These are phyloP conservation scores for Auricularia heimuer DNA, from an alignment of 768 basidiomycete species.

Conservation along the genomic window DNA sequence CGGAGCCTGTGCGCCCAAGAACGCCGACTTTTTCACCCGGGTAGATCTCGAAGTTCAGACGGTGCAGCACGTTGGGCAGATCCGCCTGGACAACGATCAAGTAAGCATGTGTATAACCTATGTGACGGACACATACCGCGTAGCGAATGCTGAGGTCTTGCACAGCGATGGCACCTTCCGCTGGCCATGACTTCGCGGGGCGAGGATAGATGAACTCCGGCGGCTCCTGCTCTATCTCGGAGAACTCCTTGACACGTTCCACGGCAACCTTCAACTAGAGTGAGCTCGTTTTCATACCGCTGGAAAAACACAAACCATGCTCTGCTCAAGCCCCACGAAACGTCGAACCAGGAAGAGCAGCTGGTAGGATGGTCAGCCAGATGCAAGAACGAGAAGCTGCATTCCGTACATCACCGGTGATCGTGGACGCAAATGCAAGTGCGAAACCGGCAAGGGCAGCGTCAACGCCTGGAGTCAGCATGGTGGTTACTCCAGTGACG, in stretches of 20 bases:
- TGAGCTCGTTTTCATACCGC: not conserved
- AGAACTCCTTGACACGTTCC: slow-evolving; percentile 87
- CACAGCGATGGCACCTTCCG: slow-evolving; percentile 34
- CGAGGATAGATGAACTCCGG: slow-evolving; percentile 80
- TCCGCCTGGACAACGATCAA: slow-evolving; percentile 47
- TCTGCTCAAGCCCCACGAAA: slow-evolving; percentile 83
- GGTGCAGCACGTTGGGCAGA: slow-evolving; percentile 76
- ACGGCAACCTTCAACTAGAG: slow-evolving; percentile 49
- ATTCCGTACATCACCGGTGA: slow-evolving; percentile 52
- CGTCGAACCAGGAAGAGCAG: slow-evolving; percentile 65
- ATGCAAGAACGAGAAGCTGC: not conserved
- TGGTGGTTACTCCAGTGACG: slow-evolving; percentile 55
- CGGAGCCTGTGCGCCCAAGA: slow-evolving; percentile 36
- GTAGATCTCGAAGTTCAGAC: slow-evolving; percentile 59
- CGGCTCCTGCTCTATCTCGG: slow-evolving; percentile 65
- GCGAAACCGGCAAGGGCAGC: slow-evolving; percentile 83
- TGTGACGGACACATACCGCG: slow-evolving; percentile 10
- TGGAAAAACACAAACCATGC: slow-evolving; percentile 50
- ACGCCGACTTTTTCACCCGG: slow-evolving; percentile 66
- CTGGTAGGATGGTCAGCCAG: slow-evolving; percentile 16
- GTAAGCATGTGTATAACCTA: not conserved
- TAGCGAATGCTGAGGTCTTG: slow-evolving; percentile 19
- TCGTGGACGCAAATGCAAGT: slow-evolving; percentile 69
- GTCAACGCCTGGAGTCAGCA: slow-evolving; percentile 59
- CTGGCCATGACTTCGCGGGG: slow-evolving; percentile 75